Evolutionary conservation across 1,284 basidiomycete species (phyloP).

Genomic region (Ustilago loliicola): DNA sequence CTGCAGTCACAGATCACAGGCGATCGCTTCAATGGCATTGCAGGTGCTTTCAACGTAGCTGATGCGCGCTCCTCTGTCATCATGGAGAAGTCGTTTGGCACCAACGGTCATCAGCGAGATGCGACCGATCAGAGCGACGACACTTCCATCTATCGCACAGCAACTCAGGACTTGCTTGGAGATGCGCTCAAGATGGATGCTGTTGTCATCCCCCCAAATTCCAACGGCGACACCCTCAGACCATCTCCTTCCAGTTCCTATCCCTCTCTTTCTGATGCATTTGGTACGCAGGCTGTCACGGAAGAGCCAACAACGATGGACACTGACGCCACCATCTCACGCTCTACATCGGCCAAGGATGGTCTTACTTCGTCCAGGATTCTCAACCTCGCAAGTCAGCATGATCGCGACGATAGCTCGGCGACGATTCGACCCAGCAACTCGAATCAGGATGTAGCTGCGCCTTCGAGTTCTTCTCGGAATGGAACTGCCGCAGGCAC

Average conservation of each 20-base stretch:
- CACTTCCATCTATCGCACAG: conserved; percentile 33
- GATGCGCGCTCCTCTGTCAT: conserved; percentile 29
- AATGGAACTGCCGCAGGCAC: conserved; percentile 8
- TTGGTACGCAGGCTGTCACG: not conserved
- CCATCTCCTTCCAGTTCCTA: conserved; percentile 20
- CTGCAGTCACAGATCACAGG: conserved; percentile 56
- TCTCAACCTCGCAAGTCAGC: conserved; percentile 13
- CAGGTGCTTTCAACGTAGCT: conserved; percentile 32
- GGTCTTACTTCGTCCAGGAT: conserved; percentile 14
- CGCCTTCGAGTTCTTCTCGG: not conserved
- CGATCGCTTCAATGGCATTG: conserved; percentile 39
- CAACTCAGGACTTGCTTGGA: conserved; percentile 29
- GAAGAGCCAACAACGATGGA: conserved; percentile 16
- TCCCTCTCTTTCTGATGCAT: not conserved
- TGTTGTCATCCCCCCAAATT: conserved; percentile 32
- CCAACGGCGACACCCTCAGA: conserved; percentile 2
- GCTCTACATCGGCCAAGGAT: conserved; percentile 23
- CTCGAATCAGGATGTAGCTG: not conserved
- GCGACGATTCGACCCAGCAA: conserved; percentile 46
- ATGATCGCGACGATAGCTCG: conserved; percentile 47
- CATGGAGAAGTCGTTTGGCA: not conserved
- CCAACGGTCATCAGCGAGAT: conserved; percentile 4
- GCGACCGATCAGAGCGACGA: conserved; percentile 17
- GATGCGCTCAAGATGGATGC: conserved; percentile 54
- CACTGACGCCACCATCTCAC: conserved; percentile 29